Percentiles rank a stretch among this genome's conserved stretches.
These are phyloP conservation scores for Dalbergia cultrata DNA, from an alignment of 306 rosid genomes.

Conservation along the genomic window DNA sequence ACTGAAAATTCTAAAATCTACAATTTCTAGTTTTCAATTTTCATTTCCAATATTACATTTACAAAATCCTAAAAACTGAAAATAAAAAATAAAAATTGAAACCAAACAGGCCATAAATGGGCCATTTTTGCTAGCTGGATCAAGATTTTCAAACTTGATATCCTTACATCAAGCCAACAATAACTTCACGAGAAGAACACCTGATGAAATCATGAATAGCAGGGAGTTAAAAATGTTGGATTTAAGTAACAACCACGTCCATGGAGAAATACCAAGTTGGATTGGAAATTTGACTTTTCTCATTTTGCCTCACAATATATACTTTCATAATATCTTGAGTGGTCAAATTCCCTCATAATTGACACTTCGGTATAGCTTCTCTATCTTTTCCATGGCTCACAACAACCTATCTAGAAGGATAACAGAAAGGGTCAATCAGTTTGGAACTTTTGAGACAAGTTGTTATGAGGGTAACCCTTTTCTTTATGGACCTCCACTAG, in stretches of 20 bases:
- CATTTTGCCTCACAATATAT: too few species aligned
- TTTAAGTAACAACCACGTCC: slow-evolving; percentile 14
- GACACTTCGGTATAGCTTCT: not conserved
- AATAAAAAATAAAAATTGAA: too few species aligned
- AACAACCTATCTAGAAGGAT: slow-evolving; percentile 32
- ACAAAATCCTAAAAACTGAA: too few species aligned
- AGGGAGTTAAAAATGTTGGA: slow-evolving; percentile 10
- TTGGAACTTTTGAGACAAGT: too few species aligned
- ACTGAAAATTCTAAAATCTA: too few species aligned
- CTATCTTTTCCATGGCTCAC: slow-evolving; percentile 6
- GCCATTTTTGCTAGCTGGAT: not conserved
- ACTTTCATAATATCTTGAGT: not conserved
- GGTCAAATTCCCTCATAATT: slow-evolving; percentile 16
- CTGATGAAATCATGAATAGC: not conserved
- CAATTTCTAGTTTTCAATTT: too few species aligned
- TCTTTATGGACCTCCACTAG: too few species aligned
- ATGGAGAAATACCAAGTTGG: slow-evolving; percentile 24
- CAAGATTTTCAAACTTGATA: slow-evolving; percentile 5
- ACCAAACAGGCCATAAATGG: too few species aligned
- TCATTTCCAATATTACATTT: too few species aligned
- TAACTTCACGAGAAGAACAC: not conserved
- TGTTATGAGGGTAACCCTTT: too few species aligned
- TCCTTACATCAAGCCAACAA: not conserved
- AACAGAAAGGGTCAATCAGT: not conserved
- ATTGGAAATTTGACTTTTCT: slow-evolving; percentile 17